These are phyloP conservation scores for Magnolia officinalis DNA, from an alignment of 164 flowering plant species.

Conservation along the genomic window DNA sequence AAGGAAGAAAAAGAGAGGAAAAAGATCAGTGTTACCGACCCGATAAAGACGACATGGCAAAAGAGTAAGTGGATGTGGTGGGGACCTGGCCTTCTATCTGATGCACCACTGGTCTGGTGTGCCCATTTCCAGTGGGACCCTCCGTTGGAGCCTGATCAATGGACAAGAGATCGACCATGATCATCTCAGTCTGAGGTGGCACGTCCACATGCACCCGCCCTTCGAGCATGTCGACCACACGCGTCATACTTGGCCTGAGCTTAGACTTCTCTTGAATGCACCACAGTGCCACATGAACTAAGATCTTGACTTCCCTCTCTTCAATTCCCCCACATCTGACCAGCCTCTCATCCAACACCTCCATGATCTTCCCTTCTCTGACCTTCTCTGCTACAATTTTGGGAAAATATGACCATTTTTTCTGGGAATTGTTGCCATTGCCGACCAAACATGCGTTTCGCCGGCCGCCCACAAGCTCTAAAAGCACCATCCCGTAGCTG, in stretches of 20 bases:
- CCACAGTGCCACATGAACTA: conserved; percentile 73
- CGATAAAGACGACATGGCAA: conserved; percentile 28
- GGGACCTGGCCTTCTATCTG: conserved; percentile 9
- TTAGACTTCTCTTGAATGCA: conserved; percentile 74
- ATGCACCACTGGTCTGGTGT: background rate
- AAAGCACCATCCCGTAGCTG: conserved; percentile 85
- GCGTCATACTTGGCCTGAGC: conserved; percentile 68
- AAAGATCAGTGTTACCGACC: conserved; percentile 25
- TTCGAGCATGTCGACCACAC: conserved; percentile 81
- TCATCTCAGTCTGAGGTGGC: conserved; percentile 70
- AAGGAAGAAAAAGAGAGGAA: background rate
- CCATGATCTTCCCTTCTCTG: conserved; percentile 70
- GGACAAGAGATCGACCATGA: conserved; percentile 55
- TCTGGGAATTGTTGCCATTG: conserved; percentile 22
- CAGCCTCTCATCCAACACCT: conserved; percentile 59
- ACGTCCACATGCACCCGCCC: conserved; percentile 47
- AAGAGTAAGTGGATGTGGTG: conserved; percentile 18
- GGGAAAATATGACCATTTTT: conserved; percentile 69
- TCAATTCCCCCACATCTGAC: conserved; percentile 32
- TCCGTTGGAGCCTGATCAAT: conserved; percentile 27
- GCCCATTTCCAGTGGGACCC: background rate
- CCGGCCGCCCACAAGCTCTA: conserved; percentile 80
- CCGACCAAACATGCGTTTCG: conserved; percentile 45
- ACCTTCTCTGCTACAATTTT: conserved; percentile 54
- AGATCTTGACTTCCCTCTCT: conserved; percentile 44